Evolutionary conservation across 257 asterid genomes (phyloP).

Genomic region (Capsicum chinense): DNA sequence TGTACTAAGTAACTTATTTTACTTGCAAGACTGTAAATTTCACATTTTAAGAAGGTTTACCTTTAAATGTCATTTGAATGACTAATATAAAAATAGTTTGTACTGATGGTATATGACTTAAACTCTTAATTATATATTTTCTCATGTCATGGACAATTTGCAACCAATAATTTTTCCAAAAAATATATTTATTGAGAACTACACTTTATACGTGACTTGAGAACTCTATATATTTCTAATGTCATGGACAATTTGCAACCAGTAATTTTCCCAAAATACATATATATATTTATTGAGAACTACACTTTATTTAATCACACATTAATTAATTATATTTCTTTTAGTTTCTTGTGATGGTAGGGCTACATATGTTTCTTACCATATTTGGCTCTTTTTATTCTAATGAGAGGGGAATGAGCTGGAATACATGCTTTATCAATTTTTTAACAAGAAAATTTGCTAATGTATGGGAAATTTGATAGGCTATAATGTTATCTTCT

Average conservation of each 20-base stretch:
- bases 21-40: neutral
- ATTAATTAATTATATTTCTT: neutral
- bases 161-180: conserved; percentile 2
- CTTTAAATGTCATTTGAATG: neutral
- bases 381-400: conserved; percentile 45
- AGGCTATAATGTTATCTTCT: conserved; percentile 33
- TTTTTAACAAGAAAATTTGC: neutral
- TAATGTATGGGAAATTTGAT: conserved; percentile 33
- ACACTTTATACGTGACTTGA: neutral
- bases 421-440: conserved; percentile 39
- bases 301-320: neutral
- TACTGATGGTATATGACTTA: neutral
- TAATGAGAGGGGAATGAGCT: conserved; percentile 46
- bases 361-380: conserved; percentile 35
- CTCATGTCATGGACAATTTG: neutral
- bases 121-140: neutral
- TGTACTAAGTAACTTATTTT: neutral
- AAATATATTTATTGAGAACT: neutral
- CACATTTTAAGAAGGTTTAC: neutral
- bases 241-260: conserved; percentile 15
- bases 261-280: neutral
- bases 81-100: too few species aligned
- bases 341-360: conserved; percentile 51
- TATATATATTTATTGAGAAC: neutral
- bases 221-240: neutral